phyloP scores from a whole-genome alignment of 176 grass and related monocot species.

The Stipa capillata region DNA sequence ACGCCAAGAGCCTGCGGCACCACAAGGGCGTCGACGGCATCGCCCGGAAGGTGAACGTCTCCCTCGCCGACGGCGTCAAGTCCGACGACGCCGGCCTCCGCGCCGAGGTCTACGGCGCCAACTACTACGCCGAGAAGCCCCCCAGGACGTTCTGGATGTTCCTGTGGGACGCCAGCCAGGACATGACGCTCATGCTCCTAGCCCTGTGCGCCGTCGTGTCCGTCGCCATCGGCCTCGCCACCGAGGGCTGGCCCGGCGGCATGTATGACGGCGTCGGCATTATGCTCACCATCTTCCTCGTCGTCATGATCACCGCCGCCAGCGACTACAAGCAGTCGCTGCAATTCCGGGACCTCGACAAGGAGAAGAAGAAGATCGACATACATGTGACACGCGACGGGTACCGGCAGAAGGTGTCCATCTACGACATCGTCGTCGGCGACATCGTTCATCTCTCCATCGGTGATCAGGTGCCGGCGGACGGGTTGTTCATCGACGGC shows the following conservation, averaged over 20 bases:
- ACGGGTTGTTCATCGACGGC: slow-evolving; percentile 72
- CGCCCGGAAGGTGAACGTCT: slow-evolving; percentile 58
- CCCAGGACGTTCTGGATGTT: slow-evolving; percentile 82
- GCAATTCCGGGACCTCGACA: slow-evolving; percentile 86
- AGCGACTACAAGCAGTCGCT: slow-evolving; percentile 98
- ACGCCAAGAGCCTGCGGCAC: slow-evolving; percentile 49
- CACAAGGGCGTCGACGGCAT: slow-evolving; percentile 63
- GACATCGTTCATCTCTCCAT: slow-evolving; percentile 84
- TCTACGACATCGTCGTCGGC: slow-evolving; percentile 88
- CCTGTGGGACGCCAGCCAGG: slow-evolving; percentile 89
- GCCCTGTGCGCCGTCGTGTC: slow-evolving; percentile 75
- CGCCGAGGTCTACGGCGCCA: slow-evolving; percentile 57
- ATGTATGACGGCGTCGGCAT: slow-evolving; percentile 88
- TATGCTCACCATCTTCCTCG: slow-evolving; percentile 68
- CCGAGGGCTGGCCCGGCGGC: slow-evolving; percentile 71
- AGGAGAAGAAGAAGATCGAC: slow-evolving; percentile 97
- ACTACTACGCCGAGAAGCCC: slow-evolving; percentile 75
- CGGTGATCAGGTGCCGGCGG: slow-evolving; percentile 84
- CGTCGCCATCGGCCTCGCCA: slow-evolving; percentile 60
- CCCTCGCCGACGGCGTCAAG: slow-evolving; percentile 47
- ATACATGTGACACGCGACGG: slow-evolving; percentile 83
- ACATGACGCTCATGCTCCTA: slow-evolving; percentile 80
- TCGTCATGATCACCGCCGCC: slow-evolving; percentile 71
- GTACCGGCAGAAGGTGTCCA: slow-evolving; percentile 82
- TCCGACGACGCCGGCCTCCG: slow-evolving; percentile 48